Base-by-base conservation (phyloP, 1,284 basidiomycete species). In the Ceratobasidium theobromae region DNA sequence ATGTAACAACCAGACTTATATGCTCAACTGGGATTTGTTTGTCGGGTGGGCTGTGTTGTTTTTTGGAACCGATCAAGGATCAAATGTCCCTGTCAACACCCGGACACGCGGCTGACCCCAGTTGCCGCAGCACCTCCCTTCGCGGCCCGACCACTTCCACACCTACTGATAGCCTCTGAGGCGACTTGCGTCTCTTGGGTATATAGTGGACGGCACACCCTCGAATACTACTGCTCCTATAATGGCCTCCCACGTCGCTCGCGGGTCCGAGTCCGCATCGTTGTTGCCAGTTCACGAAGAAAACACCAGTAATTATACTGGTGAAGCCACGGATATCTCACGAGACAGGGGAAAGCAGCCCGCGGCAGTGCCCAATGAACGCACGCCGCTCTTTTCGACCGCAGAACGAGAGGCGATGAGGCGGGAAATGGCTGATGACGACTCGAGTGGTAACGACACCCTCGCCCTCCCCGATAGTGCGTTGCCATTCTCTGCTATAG, bases 281-380 rank as follows among this genome's bases (percentile, higher is more conserved):
- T 48, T 62, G 30, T 62, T 48, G n/a, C 58, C 58, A 8, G 58
- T 62, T 33, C 27, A 62, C 58, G 58, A 62, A 62, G 58, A 52
- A 40, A 43, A 40, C 33, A 28, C 3, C 35, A 25, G 21, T 27
- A 40, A 51, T 23, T 3, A 25, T 18, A n/a, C n/a, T 33, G 9
- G 49, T 46, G 45, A 60, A n/a, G 16, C 38, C 21, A 38, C 33
- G 30, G 21, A 46, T 30, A 9, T 6, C 23, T 52, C 58, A 18
- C 43, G 33, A 8, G 30, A 41, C 8, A 4, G 18, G 21, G 58
- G 58, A 14, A 62, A 62, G 25, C 58, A 62, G 48, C 58, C 58
- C 1, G 46, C 48, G 12, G 21, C 8, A 9, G 11, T 51, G 33
- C 30, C 35, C 33, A 48, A 62, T 35, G 58, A 62, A 21, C 58